These are phyloP conservation scores for Cryptococcus hybrid DNA, from an alignment of 1,284 basidiomycete species.

Conservation along the genomic window DNA sequence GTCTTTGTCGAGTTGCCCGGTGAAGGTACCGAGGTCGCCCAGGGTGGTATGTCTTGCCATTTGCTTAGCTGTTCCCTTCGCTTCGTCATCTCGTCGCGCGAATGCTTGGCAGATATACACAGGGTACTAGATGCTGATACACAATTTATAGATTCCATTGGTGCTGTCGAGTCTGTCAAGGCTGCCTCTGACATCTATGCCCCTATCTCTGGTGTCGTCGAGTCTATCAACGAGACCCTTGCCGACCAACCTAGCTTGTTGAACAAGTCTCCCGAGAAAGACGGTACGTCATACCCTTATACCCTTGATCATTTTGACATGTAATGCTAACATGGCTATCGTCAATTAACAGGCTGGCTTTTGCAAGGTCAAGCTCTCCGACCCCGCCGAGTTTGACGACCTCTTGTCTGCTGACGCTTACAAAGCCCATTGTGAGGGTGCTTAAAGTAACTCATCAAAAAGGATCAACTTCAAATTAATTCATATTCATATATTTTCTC, in stretches of 20 bases:
- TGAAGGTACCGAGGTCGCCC: slow-evolving; percentile 64
- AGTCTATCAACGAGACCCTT: slow-evolving; percentile 75
- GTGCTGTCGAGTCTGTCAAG: slow-evolving; percentile 97
- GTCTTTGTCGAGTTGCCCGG: slow-evolving; percentile 93
- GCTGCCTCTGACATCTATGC: slow-evolving; percentile 97
- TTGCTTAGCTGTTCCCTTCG: slow-evolving; percentile 1
- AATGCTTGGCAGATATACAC: not conserved
- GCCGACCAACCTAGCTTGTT: slow-evolving; percentile 71
- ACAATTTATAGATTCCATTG: slow-evolving; percentile 69
- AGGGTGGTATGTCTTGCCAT: slow-evolving; percentile 65
- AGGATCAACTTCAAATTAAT: too few species aligned
- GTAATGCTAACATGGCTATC: not conserved
- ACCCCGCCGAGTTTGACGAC: slow-evolving; percentile 71
- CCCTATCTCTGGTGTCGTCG: slow-evolving; percentile 81
- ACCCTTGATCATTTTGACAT: not conserved
- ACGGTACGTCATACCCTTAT: slow-evolving; percentile 61
- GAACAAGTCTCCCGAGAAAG: slow-evolving; percentile 82
- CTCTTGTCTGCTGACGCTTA: slow-evolving; percentile 79
- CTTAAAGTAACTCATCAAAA: slow-evolving; percentile 2
- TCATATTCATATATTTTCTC: too few species aligned
- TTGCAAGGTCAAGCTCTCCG: slow-evolving; percentile 83
- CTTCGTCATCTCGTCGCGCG: not conserved
- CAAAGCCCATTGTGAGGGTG: slow-evolving; percentile 64
- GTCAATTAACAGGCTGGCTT: slow-evolving; percentile 77
- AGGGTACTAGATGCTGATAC: not conserved